Percentiles rank a stretch among this genome's conserved stretches.
phyloP scores from a whole-genome alignment of 345 rosid genomes.

The Durio zibethinus region DNA sequence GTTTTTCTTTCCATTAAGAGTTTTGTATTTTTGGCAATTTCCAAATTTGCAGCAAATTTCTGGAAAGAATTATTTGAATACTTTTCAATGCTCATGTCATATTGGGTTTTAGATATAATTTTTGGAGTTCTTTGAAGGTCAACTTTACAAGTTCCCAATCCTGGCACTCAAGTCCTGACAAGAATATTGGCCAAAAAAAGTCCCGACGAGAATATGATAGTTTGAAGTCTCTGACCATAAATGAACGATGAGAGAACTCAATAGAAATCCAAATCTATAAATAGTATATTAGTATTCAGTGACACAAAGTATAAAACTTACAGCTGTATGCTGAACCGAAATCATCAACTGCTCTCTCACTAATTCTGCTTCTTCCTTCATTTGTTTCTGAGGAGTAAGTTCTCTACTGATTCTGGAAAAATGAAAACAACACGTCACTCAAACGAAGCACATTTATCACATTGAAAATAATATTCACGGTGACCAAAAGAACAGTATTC shows the following conservation, averaged over 20 bases:
- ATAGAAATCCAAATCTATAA: not conserved
- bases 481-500: too few species aligned
- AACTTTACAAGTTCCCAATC: not conserved
- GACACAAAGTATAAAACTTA: constrained; percentile 32
- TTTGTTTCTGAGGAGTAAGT: constrained; percentile 58
- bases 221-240: not conserved
- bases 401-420: constrained; percentile 60
- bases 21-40: not conserved
- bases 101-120: not conserved
- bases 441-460: constrained; percentile 11
- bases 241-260: not conserved
- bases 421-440: constrained; percentile 1
- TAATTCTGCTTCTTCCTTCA: constrained; percentile 64
- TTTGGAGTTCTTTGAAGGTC: not conserved
- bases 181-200: too few species aligned
- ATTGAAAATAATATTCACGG: not conserved
- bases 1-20: not conserved
- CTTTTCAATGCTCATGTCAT: not conserved
- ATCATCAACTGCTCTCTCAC: constrained; percentile 60
- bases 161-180: not conserved
- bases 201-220: constrained; percentile 7
- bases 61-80: not conserved
- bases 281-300: not conserved
- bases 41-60: not conserved
- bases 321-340: constrained; percentile 80